Evolutionary conservation across 768 basidiomycete genomes (phyloP), one percentile per base, ranked within the genome.

Genomic region (Galerina sulciceps): DNA sequence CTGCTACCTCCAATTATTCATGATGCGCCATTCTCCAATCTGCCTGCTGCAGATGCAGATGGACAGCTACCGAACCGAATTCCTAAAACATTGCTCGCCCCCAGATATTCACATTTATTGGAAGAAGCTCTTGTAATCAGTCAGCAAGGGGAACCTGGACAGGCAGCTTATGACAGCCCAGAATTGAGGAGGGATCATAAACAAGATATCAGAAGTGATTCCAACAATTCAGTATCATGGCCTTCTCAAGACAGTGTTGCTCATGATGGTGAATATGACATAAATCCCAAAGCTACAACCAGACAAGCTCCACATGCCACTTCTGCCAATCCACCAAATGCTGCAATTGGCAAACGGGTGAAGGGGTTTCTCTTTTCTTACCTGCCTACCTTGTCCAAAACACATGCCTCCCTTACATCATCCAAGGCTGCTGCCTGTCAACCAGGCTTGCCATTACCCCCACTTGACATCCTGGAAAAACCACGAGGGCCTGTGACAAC

Each of bases 321-420:
- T 31, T 17, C 40, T 31, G 23, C 23, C 31, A 9, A 59, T 36
- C 14, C 22, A 13, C 31, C 15, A 26, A 55, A 23, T 11, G 3
- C 51, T 6, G 76, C 80, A 0, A 67, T 86, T 38, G 76, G 81
- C n/a, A 79, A 73, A 31, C 81, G 82, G 38, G 74, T 87, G 60
- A 85, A 80, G 60, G 82, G 84, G 10, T 78, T 86, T 65, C 64
- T 88, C 43, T 85, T 81, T 66, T 88, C 86, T 8, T 89, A 87
- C 67, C 78, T 87, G 22, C 85, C 85, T 17, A 75, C 75, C 0
- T 67, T 83, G 10, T 76, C 53, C 43, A 81, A 79, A 65, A 69
- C 75, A 9, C 63, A 71, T 0, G 58, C 71, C 11, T 56, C 69
- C 1, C 55, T 68, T 4, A 46, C 66, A 17, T 61, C 66, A 34